Evolutionary conservation across 2,329 filamentous ascomycete genomes (phyloP).

Genomic region (Beauveria sp.): DNA sequence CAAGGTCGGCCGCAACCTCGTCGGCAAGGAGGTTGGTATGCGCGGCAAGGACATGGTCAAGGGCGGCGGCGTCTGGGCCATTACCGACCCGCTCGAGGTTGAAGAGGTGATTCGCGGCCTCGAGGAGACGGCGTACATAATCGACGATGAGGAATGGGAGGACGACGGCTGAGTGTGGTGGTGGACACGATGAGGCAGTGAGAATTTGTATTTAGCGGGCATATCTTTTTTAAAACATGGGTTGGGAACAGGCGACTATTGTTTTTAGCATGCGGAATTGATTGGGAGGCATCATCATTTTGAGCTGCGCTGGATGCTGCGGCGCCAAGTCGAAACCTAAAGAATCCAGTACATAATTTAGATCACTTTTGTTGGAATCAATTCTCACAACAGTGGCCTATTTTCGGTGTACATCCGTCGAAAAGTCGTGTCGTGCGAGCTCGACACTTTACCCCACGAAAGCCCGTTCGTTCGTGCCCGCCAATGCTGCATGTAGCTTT

Average conservation of each 20-base stretch:
- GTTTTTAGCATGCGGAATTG: neutral
- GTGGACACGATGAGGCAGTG: neutral
- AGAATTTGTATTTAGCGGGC: slow-evolving; percentile 7
- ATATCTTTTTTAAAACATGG: neutral
- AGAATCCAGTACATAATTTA: neutral
- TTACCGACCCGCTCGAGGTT: slow-evolving; percentile 71
- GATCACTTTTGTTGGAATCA: neutral
- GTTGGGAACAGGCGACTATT: neutral
- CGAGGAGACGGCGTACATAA: slow-evolving; percentile 52
- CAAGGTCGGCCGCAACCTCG: slow-evolving; percentile 86
- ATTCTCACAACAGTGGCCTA: neutral
- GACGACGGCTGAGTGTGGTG: neutral
- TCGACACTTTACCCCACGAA: too few species aligned
- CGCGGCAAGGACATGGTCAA: slow-evolving; percentile 68
- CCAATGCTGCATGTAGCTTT: neutral
- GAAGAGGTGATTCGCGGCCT: slow-evolving; percentile 59
- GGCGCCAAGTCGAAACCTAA: neutral
- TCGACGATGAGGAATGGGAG: slow-evolving; percentile 39
- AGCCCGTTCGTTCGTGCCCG: neutral
- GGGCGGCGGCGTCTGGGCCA: slow-evolving; percentile 87
- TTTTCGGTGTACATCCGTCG: neutral
- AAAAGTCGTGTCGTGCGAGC: too few species aligned
- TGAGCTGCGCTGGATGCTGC: neutral
- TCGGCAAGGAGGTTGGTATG: slow-evolving; percentile 93
- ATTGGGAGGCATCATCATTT: neutral